Base-by-base conservation (phyloP, 345 rosid genomes). In the Syzygium jambos region DNA sequence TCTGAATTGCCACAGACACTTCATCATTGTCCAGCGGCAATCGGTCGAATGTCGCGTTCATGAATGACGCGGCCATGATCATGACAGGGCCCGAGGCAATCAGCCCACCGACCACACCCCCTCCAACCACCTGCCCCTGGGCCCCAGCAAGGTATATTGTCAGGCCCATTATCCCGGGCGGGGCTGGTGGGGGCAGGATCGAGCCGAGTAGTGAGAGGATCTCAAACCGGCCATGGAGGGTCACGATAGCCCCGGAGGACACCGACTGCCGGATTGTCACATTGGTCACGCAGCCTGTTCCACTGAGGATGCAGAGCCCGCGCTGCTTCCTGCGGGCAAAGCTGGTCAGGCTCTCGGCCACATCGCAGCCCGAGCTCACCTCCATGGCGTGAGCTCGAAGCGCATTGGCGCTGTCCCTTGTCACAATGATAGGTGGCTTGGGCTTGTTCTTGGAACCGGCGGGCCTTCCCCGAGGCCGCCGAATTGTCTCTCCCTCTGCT, bases 381-480 rank as follows among this genome's bases (percentile, higher is more conserved):
- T 98, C 98, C 95, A 96, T 93, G 59, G 98, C 99, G 43, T 98
- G 96, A 16, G 97, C 96, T 25, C 97, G 90, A 78, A 98, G 94
- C 1, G 99, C 95, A 87, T 93, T 95, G 51, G 98, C 96, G 63
- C 98, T 95, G 87, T 98, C 99, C 46, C 94, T 91, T 16, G 99
- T 94, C 85, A 95, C 92, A 21, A 96, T 94, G 61, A 98, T 94
- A 27, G 99, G 98, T n/a, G 98, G 99, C 89, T 98, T 98, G 0
- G 99, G 99, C 90, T 95, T 98, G 92, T 95, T 98, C 88, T 95
- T 97, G 16, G 99, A 96, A 52, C 99, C 99, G 23, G 99, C 97
- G 0, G 99, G 99, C 88, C 99, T 91, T 25, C 99, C 99, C 51
- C 99, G 93, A 34, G 97, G 98, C 59, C 99, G 92, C 89, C 98